phyloP scores from a whole-genome alignment of 2,329 filamentous ascomycete genomes.

The Orbilia blumenaviensis region DNA sequence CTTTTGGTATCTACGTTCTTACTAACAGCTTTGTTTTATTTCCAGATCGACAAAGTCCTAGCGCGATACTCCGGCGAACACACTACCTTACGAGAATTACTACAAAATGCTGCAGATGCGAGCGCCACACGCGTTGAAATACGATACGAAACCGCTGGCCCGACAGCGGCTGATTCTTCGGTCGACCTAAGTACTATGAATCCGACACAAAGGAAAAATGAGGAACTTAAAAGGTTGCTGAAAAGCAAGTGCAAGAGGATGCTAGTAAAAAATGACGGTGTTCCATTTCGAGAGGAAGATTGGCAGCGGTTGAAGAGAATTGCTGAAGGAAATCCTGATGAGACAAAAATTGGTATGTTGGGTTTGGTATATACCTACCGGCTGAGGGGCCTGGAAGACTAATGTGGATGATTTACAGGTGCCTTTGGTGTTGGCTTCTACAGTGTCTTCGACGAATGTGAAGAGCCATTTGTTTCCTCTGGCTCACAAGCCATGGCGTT shows the following conservation, averaged over 20 bases:
- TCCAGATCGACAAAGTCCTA: conserved; percentile 88
- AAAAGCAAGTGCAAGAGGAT: conserved; percentile 87
- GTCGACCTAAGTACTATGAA: conserved; percentile 31
- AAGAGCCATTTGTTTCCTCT: conserved; percentile 95
- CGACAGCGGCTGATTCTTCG: conserved; percentile 30
- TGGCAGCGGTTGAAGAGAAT: conserved; percentile 95
- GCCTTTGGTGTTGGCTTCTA: conserved; percentile 99
- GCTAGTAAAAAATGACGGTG: conserved; percentile 91
- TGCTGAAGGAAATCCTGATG: conserved; percentile 97
- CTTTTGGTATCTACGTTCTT: neutral
- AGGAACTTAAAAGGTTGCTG: conserved; percentile 61
- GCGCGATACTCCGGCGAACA: conserved; percentile 97
- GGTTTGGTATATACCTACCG: neutral
- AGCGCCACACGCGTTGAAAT: conserved; percentile 88
- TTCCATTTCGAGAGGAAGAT: conserved; percentile 86
- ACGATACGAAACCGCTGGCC: conserved; percentile 74
- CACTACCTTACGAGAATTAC: conserved; percentile 86
- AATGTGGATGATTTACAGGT: conserved; percentile 59
- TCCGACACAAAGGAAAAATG: conserved; percentile 50
- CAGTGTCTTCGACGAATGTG: conserved; percentile 96
- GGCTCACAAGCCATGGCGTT: conserved; percentile 95
- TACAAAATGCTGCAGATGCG: conserved; percentile 98
- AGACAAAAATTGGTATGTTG: conserved; percentile 82
- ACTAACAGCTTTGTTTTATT: neutral
- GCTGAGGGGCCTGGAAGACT: neutral